These are phyloP conservation scores for Allium fistulosum DNA, from an alignment of 106 monocot genomes.

Conservation along the genomic window DNA sequence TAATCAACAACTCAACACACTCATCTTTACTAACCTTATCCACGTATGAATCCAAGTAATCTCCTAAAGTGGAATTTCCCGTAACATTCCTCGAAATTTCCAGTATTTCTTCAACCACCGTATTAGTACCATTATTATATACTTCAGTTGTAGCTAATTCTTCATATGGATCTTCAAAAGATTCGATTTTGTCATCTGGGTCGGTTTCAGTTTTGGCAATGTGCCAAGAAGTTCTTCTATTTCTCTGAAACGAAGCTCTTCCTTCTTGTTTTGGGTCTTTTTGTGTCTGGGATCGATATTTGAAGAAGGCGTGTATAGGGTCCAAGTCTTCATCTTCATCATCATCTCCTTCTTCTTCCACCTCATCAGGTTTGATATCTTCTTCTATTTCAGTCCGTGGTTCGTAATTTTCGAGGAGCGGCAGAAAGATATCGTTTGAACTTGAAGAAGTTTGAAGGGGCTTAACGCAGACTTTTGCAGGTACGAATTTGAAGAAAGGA, in stretches of 20 bases:
- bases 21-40: constrained; percentile 62
- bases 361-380: constrained; percentile 1
- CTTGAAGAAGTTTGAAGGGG: background rate
- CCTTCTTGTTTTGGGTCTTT: constrained; percentile 49
- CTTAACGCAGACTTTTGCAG: constrained; percentile 2
- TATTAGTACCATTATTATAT: constrained; percentile 1
- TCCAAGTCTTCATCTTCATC: constrained; percentile 25
- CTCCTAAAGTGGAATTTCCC: constrained; percentile 50
- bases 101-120: constrained; percentile 43
- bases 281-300: constrained; percentile 13
- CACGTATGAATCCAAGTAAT: constrained; percentile 33
- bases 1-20: constrained; percentile 64
- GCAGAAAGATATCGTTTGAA: constrained; percentile 43
- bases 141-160: constrained; percentile 2
- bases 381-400: background rate
- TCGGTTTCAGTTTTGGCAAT: constrained; percentile 15
- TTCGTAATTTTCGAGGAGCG: constrained; percentile 19
- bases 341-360: constrained; percentile 20
- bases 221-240: constrained; percentile 45
- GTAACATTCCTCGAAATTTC: constrained; percentile 41
- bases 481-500: constrained; percentile 7
- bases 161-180: background rate
- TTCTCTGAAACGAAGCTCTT: constrained; percentile 28
- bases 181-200: background rate
- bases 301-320: constrained; percentile 55